Conservation (phyloP, 495 filamentous ascomycete genomes). For the Aspergillus wentii region DNA sequence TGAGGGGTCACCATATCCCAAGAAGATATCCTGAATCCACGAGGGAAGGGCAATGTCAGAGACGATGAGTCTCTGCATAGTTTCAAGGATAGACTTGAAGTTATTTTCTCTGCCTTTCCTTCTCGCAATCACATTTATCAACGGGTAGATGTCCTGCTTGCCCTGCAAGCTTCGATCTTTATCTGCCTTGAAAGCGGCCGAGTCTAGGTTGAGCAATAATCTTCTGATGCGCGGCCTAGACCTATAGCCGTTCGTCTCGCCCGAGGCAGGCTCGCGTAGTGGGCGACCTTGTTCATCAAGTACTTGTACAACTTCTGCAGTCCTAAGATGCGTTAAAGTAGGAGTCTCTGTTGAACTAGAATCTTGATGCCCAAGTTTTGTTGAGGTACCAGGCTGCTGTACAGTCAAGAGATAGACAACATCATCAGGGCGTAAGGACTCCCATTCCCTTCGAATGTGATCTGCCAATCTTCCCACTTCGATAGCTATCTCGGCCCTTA, state of each 20-base stretch:
- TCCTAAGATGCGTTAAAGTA: conserved; percentile 66
- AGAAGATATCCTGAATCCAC: conserved; percentile 95
- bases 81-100: conserved; percentile 90
- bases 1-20: conserved; percentile 91
- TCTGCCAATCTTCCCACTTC: conserved; percentile 76
- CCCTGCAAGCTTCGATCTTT: conserved; percentile 57
- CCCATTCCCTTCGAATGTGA: conserved; percentile 81
- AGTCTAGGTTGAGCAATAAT: conserved; percentile 78
- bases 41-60: conserved; percentile 81
- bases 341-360: conserved; percentile 44
- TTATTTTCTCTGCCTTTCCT: conserved; percentile 91
- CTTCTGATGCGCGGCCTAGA: conserved; percentile 55
- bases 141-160: conserved; percentile 74
- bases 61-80: conserved; percentile 79
- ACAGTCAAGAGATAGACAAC: conserved; percentile 84
- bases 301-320: conserved; percentile 83
- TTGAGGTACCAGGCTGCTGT: conserved; percentile 40
- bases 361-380: conserved; percentile 50
- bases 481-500: conserved; percentile 82
- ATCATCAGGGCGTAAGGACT: conserved; percentile 81
- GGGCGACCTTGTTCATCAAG: conserved; percentile 82
- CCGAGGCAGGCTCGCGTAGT: conserved; percentile 54
- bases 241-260: conserved; percentile 47
- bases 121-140: conserved; percentile 81
- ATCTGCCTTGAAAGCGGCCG: conserved; percentile 74